Evolutionary conservation across 2,329 filamentous ascomycete genomes (phyloP), one percentile per base, ranked within the genome.

Genomic region (Epichloe amarillans): DNA sequence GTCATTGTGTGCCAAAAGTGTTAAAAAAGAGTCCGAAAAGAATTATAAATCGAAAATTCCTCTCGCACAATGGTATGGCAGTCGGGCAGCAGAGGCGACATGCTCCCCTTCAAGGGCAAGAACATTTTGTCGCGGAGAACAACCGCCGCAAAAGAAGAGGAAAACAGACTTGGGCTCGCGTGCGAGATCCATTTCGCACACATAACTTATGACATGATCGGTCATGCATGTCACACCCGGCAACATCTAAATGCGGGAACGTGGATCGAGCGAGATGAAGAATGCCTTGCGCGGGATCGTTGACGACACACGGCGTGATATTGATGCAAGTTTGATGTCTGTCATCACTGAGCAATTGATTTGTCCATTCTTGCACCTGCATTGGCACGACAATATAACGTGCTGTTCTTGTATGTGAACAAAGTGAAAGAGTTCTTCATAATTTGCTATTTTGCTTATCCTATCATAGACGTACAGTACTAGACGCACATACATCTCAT

Each of bases 391-490:
- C 6, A 19, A 8, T 4, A n/a, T 7, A 1, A 17, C 11, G 26
- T 12, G 17, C 10, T n/a, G 19, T 11, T 30, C 5, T 26, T 17
- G 17, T 17, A 15, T 17, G 21, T 38, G n/a, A 50, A 53, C 42
- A 53, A 50, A 53, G 33, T 42, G 41, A 50, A 50, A 44, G 8
- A 38, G 8, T 46, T 17, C 2, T 47, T 15, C 6, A 37, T 30
- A 35, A 36, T 30, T 41, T 51, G 44, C 53, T 53, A 47, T 50
- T 42, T 46, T 49, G 36, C 50, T 45, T 50, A 41, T 43, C 42
- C 38, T 3, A 2, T 47, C 19, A 19, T 53, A 52, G 33, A 53
- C 45, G 17, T 55, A 39, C 55, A 59, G 17, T 55, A 17, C 17
- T 17, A 17, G 17, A 17, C 17, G 17, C 17, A 17, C 17, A 17